Percentiles rank a stretch among this genome's conserved stretches.
phyloP scores from a whole-genome alignment of 176 grass and related monocot species.

The Paspalum notatum region DNA sequence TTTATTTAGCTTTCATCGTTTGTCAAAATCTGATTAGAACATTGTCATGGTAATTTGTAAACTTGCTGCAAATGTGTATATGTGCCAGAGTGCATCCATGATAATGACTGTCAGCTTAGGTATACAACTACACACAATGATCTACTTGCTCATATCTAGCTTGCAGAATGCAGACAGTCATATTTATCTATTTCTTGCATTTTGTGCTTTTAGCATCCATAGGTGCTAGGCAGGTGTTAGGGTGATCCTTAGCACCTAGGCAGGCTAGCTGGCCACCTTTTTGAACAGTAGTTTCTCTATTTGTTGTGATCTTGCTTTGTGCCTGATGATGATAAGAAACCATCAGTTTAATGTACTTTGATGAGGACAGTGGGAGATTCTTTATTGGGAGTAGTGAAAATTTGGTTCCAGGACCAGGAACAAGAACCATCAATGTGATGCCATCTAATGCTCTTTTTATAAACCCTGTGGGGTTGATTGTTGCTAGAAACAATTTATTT shows the following conservation, averaged over 20 bases:
- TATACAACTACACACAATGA: constrained; percentile 1
- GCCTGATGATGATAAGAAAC: constrained; percentile 14
- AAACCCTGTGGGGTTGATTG: background rate
- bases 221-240: background rate
- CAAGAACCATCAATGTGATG: background rate
- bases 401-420: background rate
- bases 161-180: constrained; percentile 17
- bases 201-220: background rate
- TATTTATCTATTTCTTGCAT: background rate
- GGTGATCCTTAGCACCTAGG: background rate
- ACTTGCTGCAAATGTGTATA: constrained; percentile 2
- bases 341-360: constrained; percentile 1
- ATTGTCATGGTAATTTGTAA: constrained; percentile 10
- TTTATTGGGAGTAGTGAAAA: background rate
- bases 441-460: background rate
- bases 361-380: background rate
- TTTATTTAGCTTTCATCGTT: background rate
- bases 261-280: background rate
- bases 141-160: constrained; percentile 23
- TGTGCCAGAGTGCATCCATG: background rate
- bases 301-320: constrained; percentile 14
- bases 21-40: constrained; percentile 16
- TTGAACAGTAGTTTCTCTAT: background rate
- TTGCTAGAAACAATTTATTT: constrained; percentile 5
- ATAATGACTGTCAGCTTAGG: background rate